Conservation (phyloP, 495 filamentous ascomycete species). For the Penicillium argentinense region DNA sequence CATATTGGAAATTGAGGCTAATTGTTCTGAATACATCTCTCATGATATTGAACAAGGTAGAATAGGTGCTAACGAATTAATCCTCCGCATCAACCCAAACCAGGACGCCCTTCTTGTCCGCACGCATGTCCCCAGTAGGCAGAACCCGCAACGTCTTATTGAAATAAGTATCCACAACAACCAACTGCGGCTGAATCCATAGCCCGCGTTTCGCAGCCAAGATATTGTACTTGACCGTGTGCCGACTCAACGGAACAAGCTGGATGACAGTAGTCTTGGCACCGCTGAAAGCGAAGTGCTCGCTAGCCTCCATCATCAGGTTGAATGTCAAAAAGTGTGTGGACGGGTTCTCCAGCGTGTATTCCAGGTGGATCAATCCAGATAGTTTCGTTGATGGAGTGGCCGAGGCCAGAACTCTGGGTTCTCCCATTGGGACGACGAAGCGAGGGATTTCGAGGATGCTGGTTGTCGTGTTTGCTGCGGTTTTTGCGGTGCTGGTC, state of each 20-base stretch:
- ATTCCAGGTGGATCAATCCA: slow-evolving; percentile 53
- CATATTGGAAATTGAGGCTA: not conserved
- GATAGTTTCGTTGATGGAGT: slow-evolving; percentile 43
- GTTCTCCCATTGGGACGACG: slow-evolving; percentile 76
- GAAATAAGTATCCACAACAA: slow-evolving; percentile 85
- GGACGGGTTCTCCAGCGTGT: slow-evolving; percentile 91
- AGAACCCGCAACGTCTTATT: slow-evolving; percentile 78
- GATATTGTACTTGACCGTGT: slow-evolving; percentile 67
- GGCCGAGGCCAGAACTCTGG: slow-evolving; percentile 75
- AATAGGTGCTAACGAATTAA: slow-evolving; percentile 17
- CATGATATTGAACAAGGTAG: not conserved
- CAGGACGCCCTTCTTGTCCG: slow-evolving; percentile 70
- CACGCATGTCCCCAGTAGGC: slow-evolving; percentile 69
- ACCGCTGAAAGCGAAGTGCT: slow-evolving; percentile 91
- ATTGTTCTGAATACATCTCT: slow-evolving; percentile 5
- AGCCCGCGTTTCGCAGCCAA: slow-evolving; percentile 55
- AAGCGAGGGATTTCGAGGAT: slow-evolving; percentile 78
- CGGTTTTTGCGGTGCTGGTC: slow-evolving; percentile 23
- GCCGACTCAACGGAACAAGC: slow-evolving; percentile 74
- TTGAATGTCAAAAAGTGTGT: slow-evolving; percentile 92
- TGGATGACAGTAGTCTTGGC: slow-evolving; percentile 75
- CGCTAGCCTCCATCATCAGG: slow-evolving; percentile 85
- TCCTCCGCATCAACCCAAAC: slow-evolving; percentile 62
- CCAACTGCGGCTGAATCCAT: slow-evolving; percentile 72
- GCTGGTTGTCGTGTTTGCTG: slow-evolving; percentile 45